Evolutionary conservation across 2,329 filamentous ascomycete species (phyloP).

Genomic region (Periglandula ipomoeae): DNA sequence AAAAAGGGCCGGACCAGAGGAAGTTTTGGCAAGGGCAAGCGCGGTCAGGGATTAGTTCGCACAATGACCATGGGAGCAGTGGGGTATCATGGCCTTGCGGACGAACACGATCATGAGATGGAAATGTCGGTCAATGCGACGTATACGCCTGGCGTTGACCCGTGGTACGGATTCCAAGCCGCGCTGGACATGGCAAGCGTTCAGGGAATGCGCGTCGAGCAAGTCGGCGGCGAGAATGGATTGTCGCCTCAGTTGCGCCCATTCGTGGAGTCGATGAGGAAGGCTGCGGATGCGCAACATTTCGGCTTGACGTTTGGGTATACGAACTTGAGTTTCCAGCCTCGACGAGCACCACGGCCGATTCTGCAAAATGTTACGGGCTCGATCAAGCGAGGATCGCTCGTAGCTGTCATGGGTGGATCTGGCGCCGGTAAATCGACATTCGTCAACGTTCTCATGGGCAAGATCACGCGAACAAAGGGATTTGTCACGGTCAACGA

Average conservation of each 20-base stretch:
- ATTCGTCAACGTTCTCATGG: conserved; percentile 53
- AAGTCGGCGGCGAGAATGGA: conserved; percentile 10
- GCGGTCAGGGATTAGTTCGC: background rate
- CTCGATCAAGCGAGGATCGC: conserved; percentile 40
- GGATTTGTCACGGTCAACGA: conserved; percentile 45
- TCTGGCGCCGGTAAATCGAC: conserved; percentile 52
- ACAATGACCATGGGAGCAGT: conserved; percentile 9
- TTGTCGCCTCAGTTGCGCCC: conserved; percentile 30
- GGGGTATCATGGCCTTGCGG: conserved; percentile 25
- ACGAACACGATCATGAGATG: conserved; percentile 27
- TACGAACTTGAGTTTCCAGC: conserved; percentile 38
- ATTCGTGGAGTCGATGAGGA: conserved; percentile 44
- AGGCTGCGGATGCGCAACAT: conserved; percentile 38
- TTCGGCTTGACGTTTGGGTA: conserved; percentile 47
- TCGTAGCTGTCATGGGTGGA: conserved; percentile 52
- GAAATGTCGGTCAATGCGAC: conserved; percentile 17
- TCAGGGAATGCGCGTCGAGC: conserved; percentile 15
- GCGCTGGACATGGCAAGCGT: conserved; percentile 23
- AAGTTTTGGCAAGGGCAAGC: background rate
- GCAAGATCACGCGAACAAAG: conserved; percentile 41
- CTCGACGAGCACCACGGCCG: conserved; percentile 31
- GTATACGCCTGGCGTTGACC: conserved; percentile 18
- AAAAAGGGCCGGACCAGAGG: conserved; percentile 18
- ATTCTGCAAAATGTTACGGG: conserved; percentile 46
- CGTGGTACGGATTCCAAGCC: conserved; percentile 27